Percentiles rank a stretch among this genome's conserved stretches.
phyloP scores from a whole-genome alignment of 768 basidiomycete species.

The Xerocomus potaroensis region DNA sequence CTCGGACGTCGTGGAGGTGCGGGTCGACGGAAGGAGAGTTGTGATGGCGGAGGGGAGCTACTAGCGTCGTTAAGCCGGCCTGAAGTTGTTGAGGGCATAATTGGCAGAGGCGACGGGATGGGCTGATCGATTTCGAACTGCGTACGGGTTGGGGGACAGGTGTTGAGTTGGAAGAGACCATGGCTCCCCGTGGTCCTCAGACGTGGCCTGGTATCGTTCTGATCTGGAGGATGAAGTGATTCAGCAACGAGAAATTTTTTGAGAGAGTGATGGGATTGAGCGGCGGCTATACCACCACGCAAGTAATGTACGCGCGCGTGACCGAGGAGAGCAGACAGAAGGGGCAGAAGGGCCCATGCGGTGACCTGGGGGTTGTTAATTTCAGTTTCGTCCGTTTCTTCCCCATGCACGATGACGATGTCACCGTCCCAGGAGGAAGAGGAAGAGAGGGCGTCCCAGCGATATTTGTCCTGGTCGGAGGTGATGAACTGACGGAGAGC shows the following conservation, averaged over 20 bases:
- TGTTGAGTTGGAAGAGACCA: conserved; percentile 70
- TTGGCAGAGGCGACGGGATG: conserved; percentile 48
- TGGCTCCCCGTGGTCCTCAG: conserved; percentile 33
- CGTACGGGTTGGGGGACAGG: conserved; percentile 45
- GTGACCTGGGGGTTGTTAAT: conserved; percentile 50
- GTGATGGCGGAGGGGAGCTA: conserved; percentile 67
- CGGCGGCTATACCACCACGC: conserved; percentile 64
- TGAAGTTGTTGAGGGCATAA: conserved; percentile 49
- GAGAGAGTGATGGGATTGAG: conserved; percentile 54
- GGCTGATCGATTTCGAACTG: conserved; percentile 57
- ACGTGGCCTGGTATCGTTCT: conserved; percentile 11
- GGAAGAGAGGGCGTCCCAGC: conserved; percentile 63
- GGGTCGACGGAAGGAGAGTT: conserved; percentile 47
- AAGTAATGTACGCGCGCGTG: conserved; percentile 61
- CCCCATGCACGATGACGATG: conserved; percentile 66
- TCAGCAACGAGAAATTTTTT: conserved; percentile 43
- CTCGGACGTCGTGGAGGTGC: conserved; percentile 58
- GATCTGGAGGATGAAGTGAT: conserved; percentile 13
- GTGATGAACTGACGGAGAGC: conserved; percentile 78
- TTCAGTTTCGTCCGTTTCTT: conserved; percentile 70
- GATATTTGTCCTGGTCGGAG: conserved; percentile 64
- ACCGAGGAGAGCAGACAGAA: conserved; percentile 56
- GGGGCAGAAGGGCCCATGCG: conserved; percentile 67
- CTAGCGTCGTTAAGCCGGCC: conserved; percentile 39
- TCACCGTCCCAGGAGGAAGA: conserved; percentile 64